Evolutionary conservation across 164 flowering plant genomes (phyloP), one percentile per base, ranked within the genome.

Genomic region (Vitis labrusca): DNA sequence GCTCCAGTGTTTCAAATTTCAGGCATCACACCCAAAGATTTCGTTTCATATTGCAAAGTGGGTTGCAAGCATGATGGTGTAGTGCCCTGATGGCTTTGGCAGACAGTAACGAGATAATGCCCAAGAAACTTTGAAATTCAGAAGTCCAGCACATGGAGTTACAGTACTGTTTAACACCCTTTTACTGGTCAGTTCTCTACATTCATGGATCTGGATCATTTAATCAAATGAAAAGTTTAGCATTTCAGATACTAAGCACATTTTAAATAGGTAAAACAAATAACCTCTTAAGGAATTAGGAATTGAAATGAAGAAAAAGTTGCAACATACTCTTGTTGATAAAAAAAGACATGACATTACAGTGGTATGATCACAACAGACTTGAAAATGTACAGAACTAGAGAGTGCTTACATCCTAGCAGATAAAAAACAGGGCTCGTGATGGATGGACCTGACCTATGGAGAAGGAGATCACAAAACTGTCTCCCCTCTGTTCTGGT

Each of bases 391-490:
- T 29, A 72, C 73, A 64, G 23, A 49, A 55, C 61, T 48, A 30
- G 49, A 27, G 29, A n/a, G 15, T 32, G 59, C 51, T 53, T 59
- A 66, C 76, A 74, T 68, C 60, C 60, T 55, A 58, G 61, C 68
- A 70, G 73, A 71, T 54, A 19, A 67, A 70, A 72, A 76, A 69
- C 68, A 70, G 16, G 69, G 82, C 81, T 65, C 37, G 66, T 47
- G 58, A 67, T 69, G 63, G 72, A 66, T 14, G 59, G 74, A 65
- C 67, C 65, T 16, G 27, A 23, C 27, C 27, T 23, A 52, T 60
- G 30, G 66, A 71, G 70, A 62, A 67, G 81, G 79, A 76, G 80
- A 76, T 78, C 85, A 78, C 77, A 76, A 86, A 86, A 86, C 87
- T 50, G 87, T 83, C 85, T 80, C 86, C 27, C 79, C 55, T 48